Conservation (phyloP, 176 grass and related monocot species). For the Avena eriantha region DNA sequence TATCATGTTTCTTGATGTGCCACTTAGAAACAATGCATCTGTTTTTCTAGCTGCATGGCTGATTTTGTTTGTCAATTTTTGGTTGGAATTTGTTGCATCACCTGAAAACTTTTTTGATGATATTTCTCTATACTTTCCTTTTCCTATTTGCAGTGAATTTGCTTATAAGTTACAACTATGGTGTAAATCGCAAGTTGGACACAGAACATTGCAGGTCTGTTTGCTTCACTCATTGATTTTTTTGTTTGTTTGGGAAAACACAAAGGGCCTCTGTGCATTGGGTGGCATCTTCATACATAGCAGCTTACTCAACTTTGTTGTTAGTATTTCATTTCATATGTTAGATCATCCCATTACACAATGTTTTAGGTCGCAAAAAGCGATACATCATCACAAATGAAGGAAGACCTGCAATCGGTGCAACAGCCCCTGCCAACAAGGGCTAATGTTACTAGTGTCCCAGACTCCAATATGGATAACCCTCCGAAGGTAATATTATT, state of each 20-base stretch:
- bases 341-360: constrained; percentile 28
- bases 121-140: constrained; percentile 30
- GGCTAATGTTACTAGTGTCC: constrained; percentile 5
- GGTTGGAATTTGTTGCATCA: constrained; percentile 11
- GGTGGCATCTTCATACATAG: constrained; percentile 11
- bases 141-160: constrained; percentile 76
- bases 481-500: constrained; percentile 44
- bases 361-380: constrained; percentile 55
- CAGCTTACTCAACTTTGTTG: constrained; percentile 18
- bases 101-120: not conserved
- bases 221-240: constrained; percentile 15
- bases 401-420: constrained; percentile 28
- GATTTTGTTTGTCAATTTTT: constrained; percentile 18
- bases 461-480: constrained; percentile 38
- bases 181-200: constrained; percentile 57
- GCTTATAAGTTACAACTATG: constrained; percentile 70
- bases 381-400: constrained; percentile 34
- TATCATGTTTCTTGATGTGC: not conserved
- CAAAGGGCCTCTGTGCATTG: not conserved
- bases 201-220: constrained; percentile 64
- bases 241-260: too few species aligned
- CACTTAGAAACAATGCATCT: not conserved
- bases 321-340: not conserved
- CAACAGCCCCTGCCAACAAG: constrained; percentile 41
- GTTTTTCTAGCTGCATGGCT: constrained; percentile 22